Conservation (phyloP, 1,284 basidiomycete species). For the Cutaneotrichosporon spelunceum region DNA sequence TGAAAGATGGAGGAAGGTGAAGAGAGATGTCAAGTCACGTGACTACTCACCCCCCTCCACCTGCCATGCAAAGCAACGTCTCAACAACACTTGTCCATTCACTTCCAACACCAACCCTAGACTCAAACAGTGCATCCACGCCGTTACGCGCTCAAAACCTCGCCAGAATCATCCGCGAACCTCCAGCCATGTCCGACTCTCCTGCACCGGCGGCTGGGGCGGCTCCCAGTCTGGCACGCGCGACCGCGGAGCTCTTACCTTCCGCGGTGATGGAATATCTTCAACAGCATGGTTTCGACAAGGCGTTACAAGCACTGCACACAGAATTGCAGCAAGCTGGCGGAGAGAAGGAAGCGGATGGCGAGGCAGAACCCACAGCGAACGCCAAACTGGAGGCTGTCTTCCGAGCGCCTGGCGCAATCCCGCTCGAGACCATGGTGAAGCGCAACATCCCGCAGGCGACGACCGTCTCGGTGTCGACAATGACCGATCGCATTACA, state of each 20-base stretch:
- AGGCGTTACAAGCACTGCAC: constrained; percentile 69
- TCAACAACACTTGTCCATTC: not conserved
- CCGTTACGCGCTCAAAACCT: not conserved
- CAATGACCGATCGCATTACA: constrained; percentile 44
- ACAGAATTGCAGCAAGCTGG: constrained; percentile 60
- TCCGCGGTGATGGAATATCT: constrained; percentile 79
- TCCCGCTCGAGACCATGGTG: constrained; percentile 42
- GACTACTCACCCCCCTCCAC: not conserved
- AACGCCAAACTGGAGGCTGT: constrained; percentile 38
- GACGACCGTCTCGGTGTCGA: constrained; percentile 44
- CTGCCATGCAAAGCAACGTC: not conserved
- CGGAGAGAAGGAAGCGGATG: constrained; percentile 38
- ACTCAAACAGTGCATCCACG: not conserved
- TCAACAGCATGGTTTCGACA: constrained; percentile 71
- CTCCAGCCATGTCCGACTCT: constrained; percentile 34
- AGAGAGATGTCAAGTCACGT: not conserved
- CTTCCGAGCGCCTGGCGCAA: constrained; percentile 41
- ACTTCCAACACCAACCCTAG: not conserved
- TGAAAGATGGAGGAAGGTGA: not conserved
- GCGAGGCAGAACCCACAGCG: constrained; percentile 33
- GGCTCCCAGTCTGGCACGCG: constrained; percentile 23
- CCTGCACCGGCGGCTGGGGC: constrained; percentile 31
- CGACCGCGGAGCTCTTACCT: constrained; percentile 37
- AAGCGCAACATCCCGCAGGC: constrained; percentile 57
- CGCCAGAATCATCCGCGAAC: constrained; percentile 12